phyloP scores from a whole-genome alignment of 2,329 filamentous ascomycete species.

The Paracorniculantispora psalliotae region DNA sequence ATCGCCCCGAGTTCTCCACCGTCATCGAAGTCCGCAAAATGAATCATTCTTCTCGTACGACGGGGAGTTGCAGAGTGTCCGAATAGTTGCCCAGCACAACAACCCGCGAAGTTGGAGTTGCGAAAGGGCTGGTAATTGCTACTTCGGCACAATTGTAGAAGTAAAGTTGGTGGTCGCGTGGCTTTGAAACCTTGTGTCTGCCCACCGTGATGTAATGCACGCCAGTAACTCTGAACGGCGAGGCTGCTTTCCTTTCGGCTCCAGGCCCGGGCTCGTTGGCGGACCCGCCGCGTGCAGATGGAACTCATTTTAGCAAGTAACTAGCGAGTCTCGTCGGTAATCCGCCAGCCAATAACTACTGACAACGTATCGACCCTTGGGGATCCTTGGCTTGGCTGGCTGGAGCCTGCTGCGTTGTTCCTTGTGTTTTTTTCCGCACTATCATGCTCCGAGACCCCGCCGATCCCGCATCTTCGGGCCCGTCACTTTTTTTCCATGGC shows the following conservation, averaged over 20 bases:
- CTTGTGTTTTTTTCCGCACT: not conserved
- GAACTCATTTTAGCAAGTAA: not conserved
- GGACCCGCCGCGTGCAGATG: not conserved
- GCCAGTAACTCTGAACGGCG: no score
- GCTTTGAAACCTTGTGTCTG: not conserved
- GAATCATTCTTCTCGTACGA: not conserved
- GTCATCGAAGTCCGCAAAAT: not conserved
- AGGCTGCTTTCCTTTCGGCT: no score
- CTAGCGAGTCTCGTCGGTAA: no score
- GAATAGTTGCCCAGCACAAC: not conserved
- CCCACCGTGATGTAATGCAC: not conserved
- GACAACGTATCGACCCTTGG: not conserved
- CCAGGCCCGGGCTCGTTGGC: not conserved
- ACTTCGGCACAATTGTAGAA: no score
- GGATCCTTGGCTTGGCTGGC: not conserved
- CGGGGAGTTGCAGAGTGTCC: not conserved
- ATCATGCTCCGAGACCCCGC: slow-evolving; percentile 9
- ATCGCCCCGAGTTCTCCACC: slow-evolving; percentile 1
- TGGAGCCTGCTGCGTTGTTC: not conserved
- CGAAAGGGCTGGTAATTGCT: not conserved
- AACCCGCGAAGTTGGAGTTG: not conserved
- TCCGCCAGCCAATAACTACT: not conserved
- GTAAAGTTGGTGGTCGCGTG: not conserved
- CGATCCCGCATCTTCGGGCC: slow-evolving; percentile 6
- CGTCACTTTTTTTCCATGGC: slow-evolving; percentile 1